Conservation (phyloP, 139 green algal species). For the Asterochloris sp. region DNA sequence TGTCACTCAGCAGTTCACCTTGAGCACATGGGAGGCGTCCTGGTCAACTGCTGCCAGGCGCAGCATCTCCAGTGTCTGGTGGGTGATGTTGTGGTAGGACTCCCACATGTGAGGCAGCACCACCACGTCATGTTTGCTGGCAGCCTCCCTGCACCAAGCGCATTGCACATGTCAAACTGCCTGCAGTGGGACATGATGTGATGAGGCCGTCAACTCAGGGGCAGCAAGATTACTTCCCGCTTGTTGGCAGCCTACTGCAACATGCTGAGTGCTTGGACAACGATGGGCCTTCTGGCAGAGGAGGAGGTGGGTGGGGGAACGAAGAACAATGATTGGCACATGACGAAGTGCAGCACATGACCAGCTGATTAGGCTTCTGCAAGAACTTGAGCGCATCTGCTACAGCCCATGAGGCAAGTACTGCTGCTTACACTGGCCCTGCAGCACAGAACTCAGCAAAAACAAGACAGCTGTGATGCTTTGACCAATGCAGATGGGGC, state of each 20-base stretch:
- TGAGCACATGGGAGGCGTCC: slow-evolving; percentile 31
- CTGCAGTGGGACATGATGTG: neutral
- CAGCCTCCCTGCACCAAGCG: slow-evolving; percentile 24
- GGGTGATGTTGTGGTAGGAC: slow-evolving; percentile 45
- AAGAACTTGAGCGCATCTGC: neutral
- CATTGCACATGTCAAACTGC: neutral
- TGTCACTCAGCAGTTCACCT: slow-evolving; percentile 19
- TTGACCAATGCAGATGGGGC: neutral
- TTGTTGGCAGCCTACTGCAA: neutral
- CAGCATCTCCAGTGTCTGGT: slow-evolving; percentile 42
- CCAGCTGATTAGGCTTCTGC: neutral
- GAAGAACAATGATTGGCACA: neutral
- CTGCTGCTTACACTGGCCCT: neutral
- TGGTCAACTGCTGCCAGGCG: slow-evolving; percentile 28
- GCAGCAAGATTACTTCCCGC: neutral
- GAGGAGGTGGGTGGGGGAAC: neutral
- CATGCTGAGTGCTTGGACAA: neutral
- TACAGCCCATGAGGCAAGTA: neutral
- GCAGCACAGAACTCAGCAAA: neutral
- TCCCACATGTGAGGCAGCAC: slow-evolving; percentile 31
- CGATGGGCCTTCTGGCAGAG: neutral
- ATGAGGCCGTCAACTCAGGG: neutral
- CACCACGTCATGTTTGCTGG: slow-evolving; percentile 28
- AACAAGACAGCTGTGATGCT: no score
- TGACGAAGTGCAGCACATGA: neutral